Conservation (phyloP, 2,329 filamentous ascomycete genomes). For the Diaporthe sp. region DNA sequence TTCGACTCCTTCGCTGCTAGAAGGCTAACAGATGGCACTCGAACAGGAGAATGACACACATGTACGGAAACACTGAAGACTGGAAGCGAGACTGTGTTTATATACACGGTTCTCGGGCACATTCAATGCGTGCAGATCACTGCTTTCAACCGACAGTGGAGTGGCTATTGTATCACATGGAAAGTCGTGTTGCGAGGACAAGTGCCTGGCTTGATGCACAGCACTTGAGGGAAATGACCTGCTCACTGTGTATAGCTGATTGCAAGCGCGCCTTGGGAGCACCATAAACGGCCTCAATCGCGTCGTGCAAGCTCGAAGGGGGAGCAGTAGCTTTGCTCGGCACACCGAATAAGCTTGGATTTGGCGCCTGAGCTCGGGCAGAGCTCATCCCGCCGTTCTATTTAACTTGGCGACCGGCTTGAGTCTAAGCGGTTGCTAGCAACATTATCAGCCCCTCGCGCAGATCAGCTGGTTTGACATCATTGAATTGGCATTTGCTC, state of each 20-base stretch:
- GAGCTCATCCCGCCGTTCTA: constrained; percentile 23
- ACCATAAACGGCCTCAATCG: not conserved
- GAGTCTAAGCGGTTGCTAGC: not conserved
- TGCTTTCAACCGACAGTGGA: not conserved
- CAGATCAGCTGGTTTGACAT: constrained; percentile 1
- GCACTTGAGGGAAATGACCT: not conserved
- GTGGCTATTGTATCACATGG: not conserved
- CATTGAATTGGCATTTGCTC: not conserved
- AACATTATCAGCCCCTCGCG: not conserved
- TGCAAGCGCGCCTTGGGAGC: not conserved
- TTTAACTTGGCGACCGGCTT: constrained; percentile 24
- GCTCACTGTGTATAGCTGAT: not conserved
- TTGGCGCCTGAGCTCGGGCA: constrained; percentile 7
- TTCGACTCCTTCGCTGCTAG: too few relatives aligned
- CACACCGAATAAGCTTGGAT: not conserved
- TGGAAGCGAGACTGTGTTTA: not conserved
- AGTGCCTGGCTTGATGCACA: not conserved
- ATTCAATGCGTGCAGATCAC: not conserved
- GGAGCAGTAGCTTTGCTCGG: not conserved
- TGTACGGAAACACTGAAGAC: not conserved
- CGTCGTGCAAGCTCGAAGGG: not conserved
- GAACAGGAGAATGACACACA: too few relatives aligned
- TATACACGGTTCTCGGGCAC: not conserved
- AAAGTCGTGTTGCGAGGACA: not conserved
- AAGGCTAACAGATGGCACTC: not conserved